phyloP scores from a whole-genome alignment of 495 filamentous ascomycete genomes.

The Hypoxylon cercidicola region DNA sequence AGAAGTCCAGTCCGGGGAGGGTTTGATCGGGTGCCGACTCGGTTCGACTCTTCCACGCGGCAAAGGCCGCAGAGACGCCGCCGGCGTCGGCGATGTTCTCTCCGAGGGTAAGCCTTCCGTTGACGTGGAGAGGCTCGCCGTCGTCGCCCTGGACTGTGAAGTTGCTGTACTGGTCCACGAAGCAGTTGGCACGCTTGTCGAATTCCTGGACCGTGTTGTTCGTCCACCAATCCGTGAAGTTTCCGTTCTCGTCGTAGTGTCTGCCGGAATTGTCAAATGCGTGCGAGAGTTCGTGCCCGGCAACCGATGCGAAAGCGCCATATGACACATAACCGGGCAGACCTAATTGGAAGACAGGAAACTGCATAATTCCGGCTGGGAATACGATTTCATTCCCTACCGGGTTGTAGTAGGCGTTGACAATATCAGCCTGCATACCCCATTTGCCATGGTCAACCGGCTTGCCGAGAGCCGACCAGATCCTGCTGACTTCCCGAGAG shows the following conservation, averaged over 20 bases:
- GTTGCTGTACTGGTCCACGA: conserved; percentile 74
- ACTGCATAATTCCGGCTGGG: conserved; percentile 78
- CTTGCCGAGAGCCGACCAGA: conserved; percentile 69
- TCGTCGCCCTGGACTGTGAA: conserved; percentile 67
- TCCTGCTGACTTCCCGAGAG: conserved; percentile 56
- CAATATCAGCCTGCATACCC: conserved; percentile 68
- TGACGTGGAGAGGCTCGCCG: conserved; percentile 70
- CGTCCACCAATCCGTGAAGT: conserved; percentile 77
- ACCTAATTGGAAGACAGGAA: conserved; percentile 70
- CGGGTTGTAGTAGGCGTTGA: conserved; percentile 44
- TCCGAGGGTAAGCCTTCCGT: conserved; percentile 72
- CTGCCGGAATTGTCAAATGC: conserved; percentile 77
- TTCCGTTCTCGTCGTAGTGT: conserved; percentile 73
- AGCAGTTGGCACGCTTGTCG: conserved; percentile 72
- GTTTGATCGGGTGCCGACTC: conserved; percentile 62
- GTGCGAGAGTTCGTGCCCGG: conserved; percentile 79
- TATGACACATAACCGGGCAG: conserved; percentile 74
- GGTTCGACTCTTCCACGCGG: conserved; percentile 70
- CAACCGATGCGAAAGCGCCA: conserved; percentile 75
- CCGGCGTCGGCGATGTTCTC: conserved; percentile 84
- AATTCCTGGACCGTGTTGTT: conserved; percentile 70
- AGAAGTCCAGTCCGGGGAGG: conserved; percentile 71
- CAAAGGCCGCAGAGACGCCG: conserved; percentile 71
- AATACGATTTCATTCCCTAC: conserved; percentile 60
- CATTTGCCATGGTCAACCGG: conserved; percentile 71